Conservation (phyloP, 2,329 filamentous ascomycete genomes). For the Epichloe amarillans region DNA sequence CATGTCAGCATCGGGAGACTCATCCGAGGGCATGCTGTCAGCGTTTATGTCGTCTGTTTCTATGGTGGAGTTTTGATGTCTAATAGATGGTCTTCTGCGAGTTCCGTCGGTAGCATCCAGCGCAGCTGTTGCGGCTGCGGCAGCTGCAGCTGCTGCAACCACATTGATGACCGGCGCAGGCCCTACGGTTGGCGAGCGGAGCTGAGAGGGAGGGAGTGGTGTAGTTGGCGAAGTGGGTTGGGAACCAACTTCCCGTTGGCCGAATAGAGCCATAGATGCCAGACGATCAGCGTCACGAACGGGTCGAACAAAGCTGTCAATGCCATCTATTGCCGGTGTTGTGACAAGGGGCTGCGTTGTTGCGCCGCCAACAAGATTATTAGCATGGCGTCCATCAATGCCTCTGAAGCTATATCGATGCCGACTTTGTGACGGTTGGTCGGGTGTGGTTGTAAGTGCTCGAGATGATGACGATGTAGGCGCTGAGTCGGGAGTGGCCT, state of each 20-base stretch:
- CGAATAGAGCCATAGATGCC: slow-evolving; percentile 64
- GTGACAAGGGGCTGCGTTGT: slow-evolving; percentile 50
- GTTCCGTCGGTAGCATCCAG: slow-evolving; percentile 37
- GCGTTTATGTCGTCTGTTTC: slow-evolving; percentile 78
- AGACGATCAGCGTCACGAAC: slow-evolving; percentile 73
- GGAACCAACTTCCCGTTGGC: slow-evolving; percentile 59
- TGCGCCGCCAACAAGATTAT: slow-evolving; percentile 35
- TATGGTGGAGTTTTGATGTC: slow-evolving; percentile 81
- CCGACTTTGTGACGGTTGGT: slow-evolving; percentile 21
- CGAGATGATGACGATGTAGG: slow-evolving; percentile 9
- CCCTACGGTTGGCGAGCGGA: slow-evolving; percentile 38
- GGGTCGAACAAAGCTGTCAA: slow-evolving; percentile 65
- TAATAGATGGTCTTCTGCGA: slow-evolving; percentile 68
- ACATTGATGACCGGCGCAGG: slow-evolving; percentile 32
- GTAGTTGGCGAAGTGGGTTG: slow-evolving; percentile 88
- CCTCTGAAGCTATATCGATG: slow-evolving; percentile 38
- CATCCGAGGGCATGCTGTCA: slow-evolving; percentile 71
- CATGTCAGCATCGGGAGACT: slow-evolving; percentile 63
- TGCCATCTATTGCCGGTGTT: slow-evolving; percentile 51
- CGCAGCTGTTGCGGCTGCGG: slow-evolving; percentile 30
- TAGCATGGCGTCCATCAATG: slow-evolving; percentile 36
- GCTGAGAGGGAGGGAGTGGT: slow-evolving; percentile 56
- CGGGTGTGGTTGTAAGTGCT: slow-evolving; percentile 7
- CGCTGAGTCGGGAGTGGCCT: slow-evolving; percentile 13
- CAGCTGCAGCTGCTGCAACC: slow-evolving; percentile 30